Evolutionary conservation across 116 monocot species (phyloP).

Genomic region (Dioscorea cayenensis): DNA sequence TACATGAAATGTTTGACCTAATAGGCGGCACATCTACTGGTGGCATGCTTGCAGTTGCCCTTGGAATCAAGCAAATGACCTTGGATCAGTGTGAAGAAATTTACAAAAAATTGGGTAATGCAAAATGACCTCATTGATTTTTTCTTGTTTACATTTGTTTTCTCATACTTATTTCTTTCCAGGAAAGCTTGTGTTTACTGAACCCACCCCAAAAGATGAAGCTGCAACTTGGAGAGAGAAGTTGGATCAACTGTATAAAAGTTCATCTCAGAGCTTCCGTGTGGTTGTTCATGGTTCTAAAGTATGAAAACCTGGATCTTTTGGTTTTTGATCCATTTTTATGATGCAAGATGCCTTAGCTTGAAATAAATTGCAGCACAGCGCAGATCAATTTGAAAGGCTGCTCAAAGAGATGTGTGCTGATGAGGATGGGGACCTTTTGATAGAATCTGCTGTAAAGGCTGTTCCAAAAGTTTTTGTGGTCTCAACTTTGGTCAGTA

Average conservation of each 20-base stretch:
- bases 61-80: conserved; percentile 85
- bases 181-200: conserved; percentile 98
- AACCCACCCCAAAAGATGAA: conserved; percentile 89
- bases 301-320: conserved; percentile 28
- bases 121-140: background rate
- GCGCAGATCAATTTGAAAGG: conserved; percentile 95
- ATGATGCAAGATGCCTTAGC: conserved; percentile 10
- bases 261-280: conserved; percentile 96
- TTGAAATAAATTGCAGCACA: conserved; percentile 71
- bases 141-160: background rate
- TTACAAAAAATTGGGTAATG: conserved; percentile 86
- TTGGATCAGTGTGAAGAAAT: conserved; percentile 96
- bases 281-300: conserved; percentile 99
- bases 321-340: background rate
- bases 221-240: conserved; percentile 95
- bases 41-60: conserved; percentile 98
- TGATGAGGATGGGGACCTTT: conserved; percentile 94
- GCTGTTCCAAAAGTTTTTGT: conserved; percentile 87
- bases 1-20: conserved; percentile 96
- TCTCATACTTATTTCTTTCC: background rate
- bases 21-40: conserved; percentile 98
- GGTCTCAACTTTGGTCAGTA: conserved; percentile 87
- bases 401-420: conserved; percentile 91
- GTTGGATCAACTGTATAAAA: conserved; percentile 94
- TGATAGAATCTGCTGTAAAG: conserved; percentile 96